These are phyloP conservation scores for Orbilia javanica DNA, from an alignment of 2,329 filamentous ascomycete species.

Conservation along the genomic window DNA sequence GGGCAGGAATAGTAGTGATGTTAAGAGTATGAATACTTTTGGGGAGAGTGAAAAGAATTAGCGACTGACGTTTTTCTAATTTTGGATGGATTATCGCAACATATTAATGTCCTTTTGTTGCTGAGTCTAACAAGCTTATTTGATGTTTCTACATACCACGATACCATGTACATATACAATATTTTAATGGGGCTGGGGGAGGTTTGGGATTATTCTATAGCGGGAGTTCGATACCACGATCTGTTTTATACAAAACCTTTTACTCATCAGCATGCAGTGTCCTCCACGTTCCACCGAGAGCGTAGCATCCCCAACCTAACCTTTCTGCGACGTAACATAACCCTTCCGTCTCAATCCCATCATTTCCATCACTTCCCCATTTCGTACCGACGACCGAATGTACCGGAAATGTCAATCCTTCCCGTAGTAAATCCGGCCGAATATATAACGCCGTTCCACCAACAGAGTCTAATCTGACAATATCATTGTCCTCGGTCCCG, in stretches of 20 bases:
- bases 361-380: conserved; percentile 64
- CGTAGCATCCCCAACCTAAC: conserved; percentile 62
- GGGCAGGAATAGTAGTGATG: conserved; percentile 9
- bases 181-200: not conserved
- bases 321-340: conserved; percentile 64
- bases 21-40: conserved; percentile 18
- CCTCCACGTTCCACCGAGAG: conserved; percentile 63
- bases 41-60: conserved; percentile 18
- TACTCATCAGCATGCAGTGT: conserved; percentile 62
- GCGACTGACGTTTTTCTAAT: not conserved
- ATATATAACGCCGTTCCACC: conserved; percentile 65
- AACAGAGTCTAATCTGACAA: conserved; percentile 64
- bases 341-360: conserved; percentile 65
- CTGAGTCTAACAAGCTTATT: not conserved
- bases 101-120: not conserved
- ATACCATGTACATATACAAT: conserved; percentile 7
- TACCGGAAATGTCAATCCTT: conserved; percentile 64
- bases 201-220: not conserved
- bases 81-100: not conserved
- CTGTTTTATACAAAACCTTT: not conserved
- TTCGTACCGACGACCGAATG: conserved; percentile 64
- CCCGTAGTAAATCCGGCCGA: conserved; percentile 63
- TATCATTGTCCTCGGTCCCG: conserved; percentile 62
- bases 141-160: not conserved
- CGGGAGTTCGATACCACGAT: conserved; percentile 13